phyloP scores from a whole-genome alignment of 257 asterid species.

The Nicotiana sylvestris region DNA sequence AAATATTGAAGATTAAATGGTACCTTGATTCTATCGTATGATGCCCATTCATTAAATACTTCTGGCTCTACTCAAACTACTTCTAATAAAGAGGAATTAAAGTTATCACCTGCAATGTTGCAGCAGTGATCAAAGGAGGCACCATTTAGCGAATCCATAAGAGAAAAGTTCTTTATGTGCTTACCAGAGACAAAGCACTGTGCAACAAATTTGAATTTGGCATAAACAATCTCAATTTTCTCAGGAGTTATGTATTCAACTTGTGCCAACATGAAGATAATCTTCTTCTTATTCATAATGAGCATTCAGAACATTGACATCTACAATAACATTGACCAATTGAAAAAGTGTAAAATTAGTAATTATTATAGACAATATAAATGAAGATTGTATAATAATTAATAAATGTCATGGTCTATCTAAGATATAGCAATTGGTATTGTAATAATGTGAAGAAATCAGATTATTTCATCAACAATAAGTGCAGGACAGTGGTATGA shows the following conservation, averaged over 20 bases:
- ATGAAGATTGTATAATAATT: not conserved
- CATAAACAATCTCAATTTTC: slow-evolving; percentile 89
- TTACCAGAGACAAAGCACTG: slow-evolving; percentile 90
- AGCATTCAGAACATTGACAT: too few relatives aligned
- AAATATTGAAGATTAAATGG: not conserved
- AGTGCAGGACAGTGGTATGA: too few relatives aligned
- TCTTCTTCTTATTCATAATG: too few relatives aligned
- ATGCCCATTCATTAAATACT: slow-evolving; percentile 49
- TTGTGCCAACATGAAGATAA: too few relatives aligned
- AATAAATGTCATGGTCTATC: too few relatives aligned
- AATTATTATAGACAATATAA: too few relatives aligned
- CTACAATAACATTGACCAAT: too few relatives aligned
- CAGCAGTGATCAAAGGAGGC: slow-evolving; percentile 18
- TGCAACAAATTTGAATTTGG: slow-evolving; percentile 80
- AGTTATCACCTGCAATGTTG: slow-evolving; percentile 69
- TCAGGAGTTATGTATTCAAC: slow-evolving; percentile 81
- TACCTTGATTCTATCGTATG: slow-evolving; percentile 80
- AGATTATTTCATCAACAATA: too few relatives aligned
- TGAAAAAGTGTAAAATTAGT: too few relatives aligned
- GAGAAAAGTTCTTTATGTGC: slow-evolving; percentile 16
- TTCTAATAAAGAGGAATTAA: slow-evolving; percentile 78
- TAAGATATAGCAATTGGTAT: too few relatives aligned
- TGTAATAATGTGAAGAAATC: too few relatives aligned
- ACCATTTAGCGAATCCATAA: not conserved
- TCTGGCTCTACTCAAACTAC: slow-evolving; percentile 51